Conservation (phyloP, 306 rosid species). For the Quillaja saponaria region DNA sequence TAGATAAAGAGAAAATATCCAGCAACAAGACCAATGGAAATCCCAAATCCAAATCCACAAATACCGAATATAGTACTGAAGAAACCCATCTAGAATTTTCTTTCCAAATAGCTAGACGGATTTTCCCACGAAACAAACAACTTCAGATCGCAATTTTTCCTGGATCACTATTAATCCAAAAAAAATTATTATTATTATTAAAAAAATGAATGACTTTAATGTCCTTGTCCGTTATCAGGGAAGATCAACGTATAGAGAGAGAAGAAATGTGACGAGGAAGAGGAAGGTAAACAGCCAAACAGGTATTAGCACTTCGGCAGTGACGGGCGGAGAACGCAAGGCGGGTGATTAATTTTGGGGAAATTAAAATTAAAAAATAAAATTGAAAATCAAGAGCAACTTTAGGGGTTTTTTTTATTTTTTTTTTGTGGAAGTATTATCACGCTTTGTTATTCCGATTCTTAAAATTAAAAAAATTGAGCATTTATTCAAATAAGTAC, state of each 20-base stretch:
- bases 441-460: too few relatives aligned
- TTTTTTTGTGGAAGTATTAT: too few relatives aligned
- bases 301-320: neutral
- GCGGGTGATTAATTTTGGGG: neutral
- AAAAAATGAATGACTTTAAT: neutral
- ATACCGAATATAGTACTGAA: constrained; percentile 64
- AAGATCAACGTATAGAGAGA: constrained; percentile 1
- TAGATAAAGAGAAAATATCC: constrained; percentile 85
- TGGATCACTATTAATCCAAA: neutral
- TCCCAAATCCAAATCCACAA: constrained; percentile 85
- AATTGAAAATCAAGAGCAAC: too few relatives aligned
- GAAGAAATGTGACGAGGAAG: neutral
- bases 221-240: neutral
- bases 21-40: constrained; percentile 64
- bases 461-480: too few relatives aligned
- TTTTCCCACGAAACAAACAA: constrained; percentile 9
- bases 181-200: constrained; percentile 27
- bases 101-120: neutral
- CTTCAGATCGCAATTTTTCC: constrained; percentile 36
- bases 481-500: too few relatives aligned
- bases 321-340: constrained; percentile 14
- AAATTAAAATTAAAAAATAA: too few relatives aligned
- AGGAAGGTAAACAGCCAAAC: neutral
- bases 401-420: too few relatives aligned
- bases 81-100: constrained; percentile 65